These are phyloP conservation scores for Entelexis paramagnoliae DNA, from an alignment of 1,139 yeast species.

Conservation along the genomic window DNA sequence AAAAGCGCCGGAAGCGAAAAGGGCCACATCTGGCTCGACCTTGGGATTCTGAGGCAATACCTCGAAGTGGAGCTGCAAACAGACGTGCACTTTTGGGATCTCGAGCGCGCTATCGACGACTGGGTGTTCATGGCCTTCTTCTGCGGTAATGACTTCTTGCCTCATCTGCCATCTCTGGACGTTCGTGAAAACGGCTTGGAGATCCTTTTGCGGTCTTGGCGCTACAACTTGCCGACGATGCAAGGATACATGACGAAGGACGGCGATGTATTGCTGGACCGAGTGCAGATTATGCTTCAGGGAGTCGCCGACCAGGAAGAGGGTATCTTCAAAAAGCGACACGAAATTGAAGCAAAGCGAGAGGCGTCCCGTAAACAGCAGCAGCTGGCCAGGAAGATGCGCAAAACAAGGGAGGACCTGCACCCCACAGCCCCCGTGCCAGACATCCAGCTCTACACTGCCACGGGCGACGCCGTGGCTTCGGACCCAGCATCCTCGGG, in stretches of 20 bases:
- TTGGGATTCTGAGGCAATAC: conserved; percentile 79
- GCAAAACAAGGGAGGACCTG: conserved; percentile 7
- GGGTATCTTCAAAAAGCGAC: conserved; percentile 61
- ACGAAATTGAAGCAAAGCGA: conserved; percentile 56
- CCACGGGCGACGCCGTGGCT: conserved; percentile 63
- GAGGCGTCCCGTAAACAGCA: conserved; percentile 35
- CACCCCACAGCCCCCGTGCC: conserved; percentile 16
- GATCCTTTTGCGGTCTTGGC: conserved; percentile 72
- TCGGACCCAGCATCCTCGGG: conserved; percentile 40
- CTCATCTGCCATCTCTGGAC: conserved; percentile 89
- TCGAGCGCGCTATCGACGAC: conserved; percentile 94
- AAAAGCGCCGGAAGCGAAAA: conserved; percentile 54
- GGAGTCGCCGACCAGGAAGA: conserved; percentile 66
- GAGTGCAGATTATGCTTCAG: conserved; percentile 62
- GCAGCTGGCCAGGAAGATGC: conserved; percentile 12
- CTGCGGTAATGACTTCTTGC: conserved; percentile 96
- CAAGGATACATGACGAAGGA: conserved; percentile 81
- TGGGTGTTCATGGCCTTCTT: conserved; percentile 99
- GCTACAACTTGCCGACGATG: conserved; percentile 52
- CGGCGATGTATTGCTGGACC: conserved; percentile 63
- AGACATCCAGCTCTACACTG: conserved; percentile 36
- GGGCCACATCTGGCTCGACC: conserved; percentile 91
- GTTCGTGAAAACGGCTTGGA: conserved; percentile 94
- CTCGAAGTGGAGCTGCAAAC: conserved; percentile 65
- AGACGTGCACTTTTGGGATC: conserved; percentile 69